These are phyloP conservation scores for Leishmania guyanensis DNA, from an alignment of 208 protist species.

Conservation along the genomic window DNA sequence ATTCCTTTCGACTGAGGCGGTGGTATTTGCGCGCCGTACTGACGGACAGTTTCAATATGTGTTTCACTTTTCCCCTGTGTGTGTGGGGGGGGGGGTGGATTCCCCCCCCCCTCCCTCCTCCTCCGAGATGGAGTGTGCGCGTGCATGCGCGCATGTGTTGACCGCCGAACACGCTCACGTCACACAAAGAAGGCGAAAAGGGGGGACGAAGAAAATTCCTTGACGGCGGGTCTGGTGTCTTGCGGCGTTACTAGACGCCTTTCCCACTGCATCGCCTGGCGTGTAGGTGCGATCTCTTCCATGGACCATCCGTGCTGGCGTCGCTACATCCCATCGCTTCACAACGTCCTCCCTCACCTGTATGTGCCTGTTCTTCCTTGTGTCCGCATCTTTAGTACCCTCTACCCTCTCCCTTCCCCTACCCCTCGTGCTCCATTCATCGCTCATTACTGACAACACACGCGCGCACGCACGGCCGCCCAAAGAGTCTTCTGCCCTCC, in stretches of 20 bases:
- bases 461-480: not conserved
- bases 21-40: not conserved
- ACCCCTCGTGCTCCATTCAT: not conserved
- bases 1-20: not conserved
- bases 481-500: not conserved
- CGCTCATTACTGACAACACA: not conserved
- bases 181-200: not conserved
- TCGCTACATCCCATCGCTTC: not conserved
- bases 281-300: not conserved
- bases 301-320: not conserved
- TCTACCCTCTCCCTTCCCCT: not conserved
- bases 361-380: not conserved
- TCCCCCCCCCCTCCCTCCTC: too few relatives aligned
- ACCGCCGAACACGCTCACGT: not conserved
- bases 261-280: not conserved
- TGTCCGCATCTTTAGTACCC: not conserved
- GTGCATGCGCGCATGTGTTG: not conserved
- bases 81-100: not conserved
- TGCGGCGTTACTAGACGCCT: not conserved
- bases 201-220: too few relatives aligned
- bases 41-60: not conserved
- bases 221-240: not conserved
- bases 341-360: not conserved
- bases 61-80: not conserved
- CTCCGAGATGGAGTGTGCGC: too few relatives aligned